Base-by-base conservation (phyloP, 2,329 filamentous ascomycete species). In the Talaromyces albobiverticillius region DNA sequence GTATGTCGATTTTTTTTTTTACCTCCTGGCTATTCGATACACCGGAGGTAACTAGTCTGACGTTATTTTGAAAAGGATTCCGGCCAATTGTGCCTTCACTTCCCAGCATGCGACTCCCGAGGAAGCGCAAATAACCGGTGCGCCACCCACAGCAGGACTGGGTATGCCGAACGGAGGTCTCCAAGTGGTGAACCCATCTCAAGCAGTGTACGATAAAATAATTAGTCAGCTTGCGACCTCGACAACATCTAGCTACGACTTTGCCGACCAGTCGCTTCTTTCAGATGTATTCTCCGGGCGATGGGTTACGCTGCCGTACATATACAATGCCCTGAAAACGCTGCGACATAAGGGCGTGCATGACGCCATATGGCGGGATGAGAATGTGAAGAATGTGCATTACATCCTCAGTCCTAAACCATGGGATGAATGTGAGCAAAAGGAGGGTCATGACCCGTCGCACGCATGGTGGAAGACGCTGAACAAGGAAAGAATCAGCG, bases 241-340 rank as follows among this genome's bases (percentile, higher is more conserved):
- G 20, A 70, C 76, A 1, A 67, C 74, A 4, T 69, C 75, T 29
- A 66, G 67, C 53, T 85, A 84, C 62, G 80, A 83, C 49, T 86
- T 86, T 61, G 79, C 81, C 23, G 82, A 85, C 59, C 82, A 85
- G 62, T 80, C 77, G 36, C 72, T 81, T 46, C 74, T 85, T 3
- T 76, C 77, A n/a, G 81, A 84, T 57, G 58, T 82, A 10, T 85
- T 84, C 64, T 64, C 73, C 26, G 79, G 77, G 0, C 75, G 82
- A 20, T 85, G 82, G 82, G 80, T 84, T 4, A 70, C 77, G 3
- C 64, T 85, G 51, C 82, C 82, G 14, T 85, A 85, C 60, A 76
- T 78, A 7, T 85, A 85, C 69, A 85, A 85, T 62, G 82, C 82
- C 40, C 67, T 85, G 47, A 84, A 83, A 71, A 82, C 82, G n/a